Percentiles rank a stretch among this genome's conserved stretches.
phyloP scores from a whole-genome alignment of 768 basidiomycete genomes.

The Rhodotorula kratochvilovae region DNA sequence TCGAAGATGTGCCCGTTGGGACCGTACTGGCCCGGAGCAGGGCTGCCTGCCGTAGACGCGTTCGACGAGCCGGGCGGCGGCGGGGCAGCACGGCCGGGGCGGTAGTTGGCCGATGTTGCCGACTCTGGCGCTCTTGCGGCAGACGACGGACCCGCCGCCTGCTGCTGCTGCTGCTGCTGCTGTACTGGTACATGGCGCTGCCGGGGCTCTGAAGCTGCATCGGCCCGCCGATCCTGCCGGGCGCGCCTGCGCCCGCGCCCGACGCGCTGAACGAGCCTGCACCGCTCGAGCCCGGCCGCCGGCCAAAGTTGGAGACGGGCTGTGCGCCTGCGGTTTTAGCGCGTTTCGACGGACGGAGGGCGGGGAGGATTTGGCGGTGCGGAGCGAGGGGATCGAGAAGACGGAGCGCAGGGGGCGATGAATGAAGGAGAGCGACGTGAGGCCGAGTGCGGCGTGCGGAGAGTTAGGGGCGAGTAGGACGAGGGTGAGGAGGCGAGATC shows the following conservation, averaged over 20 bases:
- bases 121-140: not conserved
- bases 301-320: constrained; percentile 16
- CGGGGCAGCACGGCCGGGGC: constrained; percentile 16
- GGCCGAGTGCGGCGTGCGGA: not conserved
- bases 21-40: not conserved
- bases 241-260: not conserved
- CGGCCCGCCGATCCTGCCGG: constrained; percentile 3
- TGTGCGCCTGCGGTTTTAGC: constrained; percentile 30
- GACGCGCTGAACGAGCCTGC: constrained; percentile 4
- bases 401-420: not conserved
- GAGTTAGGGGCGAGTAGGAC: not conserved
- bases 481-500: not conserved
- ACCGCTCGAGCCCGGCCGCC: constrained; percentile 10
- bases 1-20: constrained; percentile 13
- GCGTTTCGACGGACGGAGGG: constrained; percentile 23
- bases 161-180: constrained; percentile 1
- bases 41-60: not conserved
- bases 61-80: not conserved
- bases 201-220: constrained; percentile 8
- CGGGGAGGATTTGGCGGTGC: constrained; percentile 6
- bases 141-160: not conserved
- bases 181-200: constrained; percentile 1
- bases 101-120: not conserved
- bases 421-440: not conserved
- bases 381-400: constrained; percentile 6